phyloP scores from a whole-genome alignment of 345 rosid genomes.

The Reutealis trisperma region DNA sequence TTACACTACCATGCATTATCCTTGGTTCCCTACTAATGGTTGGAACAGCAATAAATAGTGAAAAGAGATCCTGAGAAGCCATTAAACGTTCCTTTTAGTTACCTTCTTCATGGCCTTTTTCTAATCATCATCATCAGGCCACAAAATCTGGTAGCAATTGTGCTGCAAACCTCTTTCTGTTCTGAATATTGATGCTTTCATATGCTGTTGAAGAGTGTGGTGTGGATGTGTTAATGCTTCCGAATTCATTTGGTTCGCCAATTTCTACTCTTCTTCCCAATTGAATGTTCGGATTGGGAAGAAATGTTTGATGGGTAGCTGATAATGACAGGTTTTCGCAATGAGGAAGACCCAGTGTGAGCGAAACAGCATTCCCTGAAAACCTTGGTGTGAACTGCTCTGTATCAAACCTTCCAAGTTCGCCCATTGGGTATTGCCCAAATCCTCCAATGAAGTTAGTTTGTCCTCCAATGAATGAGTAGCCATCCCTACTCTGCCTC shows the following conservation, averaged over 20 bases:
- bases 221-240: conserved; percentile 43
- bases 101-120: background rate
- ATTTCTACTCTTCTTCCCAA: conserved; percentile 76
- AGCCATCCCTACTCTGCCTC: conserved; percentile 67
- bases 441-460: conserved; percentile 73
- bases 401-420: conserved; percentile 74
- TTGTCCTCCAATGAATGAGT: conserved; percentile 72
- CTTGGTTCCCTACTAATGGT: conserved; percentile 25
- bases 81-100: background rate
- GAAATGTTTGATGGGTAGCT: conserved; percentile 70
- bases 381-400: conserved; percentile 73
- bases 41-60: conserved; percentile 39
- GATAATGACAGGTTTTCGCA: conserved; percentile 80
- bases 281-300: conserved; percentile 75
- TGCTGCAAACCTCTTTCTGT: conserved; percentile 82
- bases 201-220: conserved; percentile 68
- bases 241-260: conserved; percentile 68
- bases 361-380: conserved; percentile 82
- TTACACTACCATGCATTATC: conserved; percentile 49
- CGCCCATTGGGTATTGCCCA: conserved; percentile 89
- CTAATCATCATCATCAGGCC: conserved; percentile 38
- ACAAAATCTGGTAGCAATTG: conserved; percentile 90
- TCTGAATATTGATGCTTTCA: conserved; percentile 76
- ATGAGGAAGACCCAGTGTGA: conserved; percentile 87
- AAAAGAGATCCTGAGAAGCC: conserved; percentile 13